phyloP scores from a whole-genome alignment of 805 yeast genomes.

The Cyberlindnera nakhonratchasimensis region DNA sequence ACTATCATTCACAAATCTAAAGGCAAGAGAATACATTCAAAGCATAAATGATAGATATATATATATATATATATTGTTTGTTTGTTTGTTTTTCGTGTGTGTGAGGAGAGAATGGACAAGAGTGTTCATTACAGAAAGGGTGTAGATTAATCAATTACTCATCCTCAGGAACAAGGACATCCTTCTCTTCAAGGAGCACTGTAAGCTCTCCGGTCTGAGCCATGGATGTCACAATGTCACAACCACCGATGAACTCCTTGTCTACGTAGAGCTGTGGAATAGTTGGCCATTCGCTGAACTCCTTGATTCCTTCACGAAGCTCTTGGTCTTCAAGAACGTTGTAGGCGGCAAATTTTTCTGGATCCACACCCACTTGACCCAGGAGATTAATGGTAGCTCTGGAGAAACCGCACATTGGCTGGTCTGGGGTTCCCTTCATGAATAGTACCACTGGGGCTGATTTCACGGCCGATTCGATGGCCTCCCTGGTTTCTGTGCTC shows the following conservation, averaged over 20 bases:
- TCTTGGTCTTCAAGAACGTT: conserved; percentile 94
- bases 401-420: conserved; percentile 97
- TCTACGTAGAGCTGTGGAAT: conserved; percentile 93
- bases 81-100: too few relatives aligned
- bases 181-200: conserved; percentile 73
- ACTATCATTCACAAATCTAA: conserved; percentile 35
- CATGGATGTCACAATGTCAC: conserved; percentile 92
- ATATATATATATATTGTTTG: background rate
- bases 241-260: conserved; percentile 94
- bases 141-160: conserved; percentile 26
- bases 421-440: conserved; percentile 98
- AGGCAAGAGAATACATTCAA: conserved; percentile 38
- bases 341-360: conserved; percentile 92
- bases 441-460: conserved; percentile 94
- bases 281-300: conserved; percentile 96
- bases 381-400: conserved; percentile 89
- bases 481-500: conserved; percentile 74
- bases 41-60: conserved; percentile 4
- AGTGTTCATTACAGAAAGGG: too few relatives aligned
- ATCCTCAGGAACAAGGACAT: conserved; percentile 77
- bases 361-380: conserved; percentile 97
- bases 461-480: conserved; percentile 80
- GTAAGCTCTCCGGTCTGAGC: conserved; percentile 87
- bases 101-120: too few relatives aligned
- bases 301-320: conserved; percentile 92